phyloP scores from a whole-genome alignment of 805 yeast species.

The Suhomyces emberorum region DNA sequence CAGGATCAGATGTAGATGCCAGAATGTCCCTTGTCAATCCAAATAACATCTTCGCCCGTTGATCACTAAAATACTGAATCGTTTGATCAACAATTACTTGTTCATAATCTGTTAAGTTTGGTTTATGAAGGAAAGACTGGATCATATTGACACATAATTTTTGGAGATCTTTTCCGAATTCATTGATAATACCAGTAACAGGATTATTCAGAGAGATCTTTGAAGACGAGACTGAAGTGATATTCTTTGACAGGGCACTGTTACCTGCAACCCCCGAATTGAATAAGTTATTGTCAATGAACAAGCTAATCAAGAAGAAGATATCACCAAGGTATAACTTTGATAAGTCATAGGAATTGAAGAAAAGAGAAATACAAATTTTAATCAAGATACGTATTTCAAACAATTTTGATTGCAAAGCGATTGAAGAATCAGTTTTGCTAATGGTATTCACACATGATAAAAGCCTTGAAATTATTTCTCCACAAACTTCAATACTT shows the following conservation, averaged over 20 bases:
- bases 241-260: neutral
- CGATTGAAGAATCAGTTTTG: conserved; percentile 36
- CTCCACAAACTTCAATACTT: conserved; percentile 68
- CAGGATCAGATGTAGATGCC: conserved; percentile 27
- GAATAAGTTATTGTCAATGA: conserved; percentile 39
- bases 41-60: conserved; percentile 63
- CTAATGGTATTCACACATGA: conserved; percentile 52
- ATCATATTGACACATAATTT: conserved; percentile 62
- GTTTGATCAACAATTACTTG: conserved; percentile 45
- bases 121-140: conserved; percentile 63
- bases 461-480: conserved; percentile 56
- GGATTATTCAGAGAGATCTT: neutral
- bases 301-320: conserved; percentile 61
- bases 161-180: conserved; percentile 60
- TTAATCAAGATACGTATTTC: conserved; percentile 68
- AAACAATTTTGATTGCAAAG: conserved; percentile 52
- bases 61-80: conserved; percentile 50
- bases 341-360: conserved; percentile 62
- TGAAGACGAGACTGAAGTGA: no score
- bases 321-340: conserved; percentile 70
- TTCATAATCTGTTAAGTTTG: conserved; percentile 40
- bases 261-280: neutral
- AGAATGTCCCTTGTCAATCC: conserved; percentile 56
- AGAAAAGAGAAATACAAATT: conserved; percentile 61
- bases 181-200: conserved; percentile 18